These are phyloP conservation scores for Ogataea naganishii DNA, from an alignment of 805 yeast species.

Conservation along the genomic window DNA sequence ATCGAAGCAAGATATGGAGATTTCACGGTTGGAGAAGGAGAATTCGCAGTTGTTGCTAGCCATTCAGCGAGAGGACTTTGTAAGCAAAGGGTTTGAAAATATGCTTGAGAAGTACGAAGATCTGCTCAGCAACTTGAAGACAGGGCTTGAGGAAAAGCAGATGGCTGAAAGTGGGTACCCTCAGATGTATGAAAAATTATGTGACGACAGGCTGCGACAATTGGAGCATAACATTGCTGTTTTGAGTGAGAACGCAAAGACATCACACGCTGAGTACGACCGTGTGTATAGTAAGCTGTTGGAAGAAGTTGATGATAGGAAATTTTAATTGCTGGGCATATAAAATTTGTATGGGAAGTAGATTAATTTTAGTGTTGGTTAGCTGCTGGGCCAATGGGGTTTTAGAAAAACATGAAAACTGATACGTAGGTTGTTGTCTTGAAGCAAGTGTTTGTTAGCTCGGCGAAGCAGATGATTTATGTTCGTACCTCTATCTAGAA, in stretches of 20 bases:
- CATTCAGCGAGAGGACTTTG: constrained; percentile 25
- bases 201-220: constrained; percentile 6
- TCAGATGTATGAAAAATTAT: constrained; percentile 7
- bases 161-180: constrained; percentile 13
- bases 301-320: constrained; percentile 3
- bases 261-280: constrained; percentile 6
- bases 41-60: constrained; percentile 18
- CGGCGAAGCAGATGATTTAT: too few relatives aligned
- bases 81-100: constrained; percentile 17
- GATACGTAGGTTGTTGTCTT: too few relatives aligned
- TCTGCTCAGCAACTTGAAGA: constrained; percentile 13
- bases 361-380: too few relatives aligned
- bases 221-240: constrained; percentile 8
- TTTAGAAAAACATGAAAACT: too few relatives aligned
- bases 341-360: too few relatives aligned
- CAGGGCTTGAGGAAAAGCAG: constrained; percentile 9
- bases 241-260: constrained; percentile 5
- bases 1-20: constrained; percentile 9
- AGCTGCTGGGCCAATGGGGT: too few relatives aligned
- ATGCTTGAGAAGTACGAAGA: constrained; percentile 20
- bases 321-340: too few relatives aligned
- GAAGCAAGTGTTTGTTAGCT: too few relatives aligned
- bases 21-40: constrained; percentile 14
- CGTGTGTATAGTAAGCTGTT: constrained; percentile 4
- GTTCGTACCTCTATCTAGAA: too few relatives aligned